A percentile compares a stretch with the other conserved stretches of the same genome.
Evolutionary conservation across 202 grass and related monocot species (phyloP).

Genomic region (Saccharum hybrid): DNA sequence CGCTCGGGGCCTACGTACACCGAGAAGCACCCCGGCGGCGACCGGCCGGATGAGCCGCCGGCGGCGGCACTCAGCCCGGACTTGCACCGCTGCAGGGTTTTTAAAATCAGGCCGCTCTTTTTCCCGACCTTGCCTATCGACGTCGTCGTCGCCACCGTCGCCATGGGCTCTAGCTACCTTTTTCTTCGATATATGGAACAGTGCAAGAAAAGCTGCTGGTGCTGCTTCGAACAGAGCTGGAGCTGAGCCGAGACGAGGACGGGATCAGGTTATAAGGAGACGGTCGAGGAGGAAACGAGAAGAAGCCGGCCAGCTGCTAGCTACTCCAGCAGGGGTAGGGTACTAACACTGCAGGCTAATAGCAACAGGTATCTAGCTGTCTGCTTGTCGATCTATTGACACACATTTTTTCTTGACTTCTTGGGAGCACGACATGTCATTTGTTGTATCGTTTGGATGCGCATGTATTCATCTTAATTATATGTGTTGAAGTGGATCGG

Average conservation of each 20-base stretch:
- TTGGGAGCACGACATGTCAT: not conserved
- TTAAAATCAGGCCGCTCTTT: constrained; percentile 46
- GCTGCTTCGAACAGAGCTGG: not conserved
- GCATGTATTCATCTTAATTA: too few species aligned
- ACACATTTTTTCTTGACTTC: not conserved
- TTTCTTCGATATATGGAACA: not conserved
- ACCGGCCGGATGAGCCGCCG: not conserved
- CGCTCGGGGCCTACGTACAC: constrained; percentile 65
- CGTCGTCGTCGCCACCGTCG: not conserved
- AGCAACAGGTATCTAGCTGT: not conserved
- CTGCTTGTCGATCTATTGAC: not conserved
- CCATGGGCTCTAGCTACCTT: not conserved
- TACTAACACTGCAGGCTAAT: too few species aligned
- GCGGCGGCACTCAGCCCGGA: constrained; percentile 13
- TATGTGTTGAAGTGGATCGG: too few species aligned
- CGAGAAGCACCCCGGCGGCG: constrained; percentile 60
- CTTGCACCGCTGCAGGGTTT: constrained; percentile 53
- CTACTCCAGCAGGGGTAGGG: too few species aligned
- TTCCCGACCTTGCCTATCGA: constrained; percentile 20
- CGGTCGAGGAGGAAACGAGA: too few species aligned
- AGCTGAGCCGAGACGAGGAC: not conserved
- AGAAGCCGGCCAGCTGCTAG: too few species aligned
- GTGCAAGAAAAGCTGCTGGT: not conserved
- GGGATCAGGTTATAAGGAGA: too few species aligned
- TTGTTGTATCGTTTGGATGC: not conserved